These are phyloP conservation scores for Malus sylvestris DNA, from an alignment of 306 rosid genomes.

Conservation along the genomic window DNA sequence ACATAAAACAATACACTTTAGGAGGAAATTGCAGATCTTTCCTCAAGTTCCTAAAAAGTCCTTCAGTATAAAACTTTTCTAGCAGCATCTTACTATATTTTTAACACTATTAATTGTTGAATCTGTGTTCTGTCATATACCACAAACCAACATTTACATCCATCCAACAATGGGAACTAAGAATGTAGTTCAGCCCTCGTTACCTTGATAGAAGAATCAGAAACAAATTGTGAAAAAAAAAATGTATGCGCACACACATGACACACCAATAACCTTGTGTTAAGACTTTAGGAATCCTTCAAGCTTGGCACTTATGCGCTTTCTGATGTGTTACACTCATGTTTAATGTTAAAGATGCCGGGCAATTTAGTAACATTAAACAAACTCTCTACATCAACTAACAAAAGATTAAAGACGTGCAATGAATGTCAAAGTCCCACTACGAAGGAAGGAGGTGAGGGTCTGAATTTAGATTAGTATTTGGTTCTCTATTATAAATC, in stretches of 20 bases:
- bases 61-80: background rate
- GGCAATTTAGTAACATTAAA: background rate
- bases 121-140: background rate
- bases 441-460: background rate
- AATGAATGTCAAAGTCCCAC: background rate
- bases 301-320: background rate
- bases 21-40: background rate
- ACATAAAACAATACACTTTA: slow-evolving; percentile 9
- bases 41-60: background rate
- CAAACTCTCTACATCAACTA: background rate
- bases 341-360: background rate
- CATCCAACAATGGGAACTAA: background rate
- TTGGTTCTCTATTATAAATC: background rate
- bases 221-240: background rate
- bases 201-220: background rate
- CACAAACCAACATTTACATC: background rate
- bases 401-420: background rate
- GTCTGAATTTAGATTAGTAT: background rate
- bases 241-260: background rate
- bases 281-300: background rate
- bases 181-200: background rate
- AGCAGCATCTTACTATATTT: background rate
- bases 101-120: background rate
- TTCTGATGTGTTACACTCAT: background rate
- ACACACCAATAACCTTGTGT: background rate